Evolutionary conservation across 306 rosid genomes (phyloP).

Genomic region (Lotus japonicus): DNA sequence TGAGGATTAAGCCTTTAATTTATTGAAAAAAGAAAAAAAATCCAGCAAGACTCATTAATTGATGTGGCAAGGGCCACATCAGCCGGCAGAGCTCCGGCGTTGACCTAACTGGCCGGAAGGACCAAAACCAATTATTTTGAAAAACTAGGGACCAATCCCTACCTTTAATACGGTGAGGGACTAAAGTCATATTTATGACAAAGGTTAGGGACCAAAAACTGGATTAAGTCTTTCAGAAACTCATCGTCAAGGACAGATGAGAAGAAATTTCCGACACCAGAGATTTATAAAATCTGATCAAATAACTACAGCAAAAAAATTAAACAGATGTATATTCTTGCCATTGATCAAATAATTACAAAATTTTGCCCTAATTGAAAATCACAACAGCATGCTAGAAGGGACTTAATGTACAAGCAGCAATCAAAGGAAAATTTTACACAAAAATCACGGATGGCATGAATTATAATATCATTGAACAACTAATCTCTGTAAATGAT

Average conservation of each 20-base stretch:
- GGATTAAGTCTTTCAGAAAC: background rate
- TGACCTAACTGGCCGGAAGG: too few species aligned
- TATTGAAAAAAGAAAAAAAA: too few species aligned
- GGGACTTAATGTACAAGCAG: constrained; percentile 25
- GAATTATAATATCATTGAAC: constrained; percentile 49
- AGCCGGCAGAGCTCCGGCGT: too few species aligned
- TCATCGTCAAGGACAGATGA: background rate
- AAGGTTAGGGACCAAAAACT: too few species aligned
- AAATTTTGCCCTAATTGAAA: constrained; percentile 24
- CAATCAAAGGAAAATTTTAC: constrained; percentile 11
- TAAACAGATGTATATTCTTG: background rate
- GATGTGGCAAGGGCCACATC: too few species aligned
- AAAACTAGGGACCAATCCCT: too few species aligned
- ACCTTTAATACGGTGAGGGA: too few species aligned
- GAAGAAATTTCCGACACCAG: background rate
- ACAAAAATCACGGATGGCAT: background rate
- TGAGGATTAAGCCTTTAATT: too few species aligned
- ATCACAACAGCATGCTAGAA: background rate
- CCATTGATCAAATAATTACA: constrained; percentile 25
- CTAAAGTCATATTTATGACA: too few species aligned
- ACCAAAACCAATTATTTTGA: too few species aligned
- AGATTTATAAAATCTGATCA: background rate
- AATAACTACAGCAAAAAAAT: background rate
- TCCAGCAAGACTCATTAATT: too few species aligned
- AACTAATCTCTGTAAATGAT: constrained; percentile 94